phyloP scores from a whole-genome alignment of 108 stramenopile species.

The Pseudonitzschia multiseries region DNA sequence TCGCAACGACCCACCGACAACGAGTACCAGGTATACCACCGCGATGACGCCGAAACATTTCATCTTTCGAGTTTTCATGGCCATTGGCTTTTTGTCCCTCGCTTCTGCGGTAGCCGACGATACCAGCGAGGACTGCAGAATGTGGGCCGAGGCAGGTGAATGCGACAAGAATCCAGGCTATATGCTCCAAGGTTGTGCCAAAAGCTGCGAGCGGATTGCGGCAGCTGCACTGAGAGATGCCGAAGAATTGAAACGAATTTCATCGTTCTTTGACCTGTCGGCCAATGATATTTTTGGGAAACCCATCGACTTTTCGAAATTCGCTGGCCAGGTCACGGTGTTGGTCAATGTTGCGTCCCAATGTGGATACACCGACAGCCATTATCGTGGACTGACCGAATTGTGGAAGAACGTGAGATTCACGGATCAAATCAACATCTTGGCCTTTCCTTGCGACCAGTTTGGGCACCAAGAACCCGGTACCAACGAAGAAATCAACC shows the following conservation, averaged over 20 bases:
- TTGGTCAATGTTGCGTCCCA: constrained; percentile 81
- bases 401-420: constrained; percentile 48
- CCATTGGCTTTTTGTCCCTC: not conserved
- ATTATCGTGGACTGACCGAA: constrained; percentile 66
- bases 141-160: constrained; percentile 74
- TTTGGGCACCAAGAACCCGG: constrained; percentile 86
- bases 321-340: constrained; percentile 71
- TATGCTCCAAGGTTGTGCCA: constrained; percentile 43
- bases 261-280: constrained; percentile 73
- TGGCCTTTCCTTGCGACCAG: constrained; percentile 84
- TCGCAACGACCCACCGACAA: not conserved
- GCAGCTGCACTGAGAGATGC: constrained; percentile 24
- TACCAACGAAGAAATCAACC: constrained; percentile 47
- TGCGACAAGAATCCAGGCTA: constrained; percentile 54
- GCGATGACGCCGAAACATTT: not conserved
- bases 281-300: constrained; percentile 79
- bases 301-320: constrained; percentile 52
- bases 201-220: constrained; percentile 26
- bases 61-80: not conserved
- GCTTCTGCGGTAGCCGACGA: constrained; percentile 31
- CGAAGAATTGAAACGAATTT: constrained; percentile 51
- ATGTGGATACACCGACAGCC: constrained; percentile 82
- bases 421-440: constrained; percentile 30
- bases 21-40: no score
- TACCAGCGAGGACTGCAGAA: constrained; percentile 35